These are phyloP conservation scores for Pugionium dolabratum DNA, from an alignment of 345 rosid genomes.

Conservation along the genomic window DNA sequence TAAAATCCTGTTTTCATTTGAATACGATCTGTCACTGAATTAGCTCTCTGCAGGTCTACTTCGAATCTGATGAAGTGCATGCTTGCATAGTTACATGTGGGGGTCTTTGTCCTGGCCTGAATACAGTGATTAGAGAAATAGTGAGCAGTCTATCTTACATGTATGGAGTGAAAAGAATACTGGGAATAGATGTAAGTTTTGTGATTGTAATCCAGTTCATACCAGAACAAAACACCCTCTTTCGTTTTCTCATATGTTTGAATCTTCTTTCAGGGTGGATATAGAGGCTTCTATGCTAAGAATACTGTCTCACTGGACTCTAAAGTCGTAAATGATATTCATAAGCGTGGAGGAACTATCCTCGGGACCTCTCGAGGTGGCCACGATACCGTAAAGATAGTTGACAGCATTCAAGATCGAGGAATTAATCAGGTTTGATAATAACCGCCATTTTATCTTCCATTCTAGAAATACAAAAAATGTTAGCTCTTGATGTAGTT, in stretches of 20 bases:
- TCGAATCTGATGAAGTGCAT: slow-evolving; percentile 76
- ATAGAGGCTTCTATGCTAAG: slow-evolving; percentile 75
- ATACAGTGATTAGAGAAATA: slow-evolving; percentile 78
- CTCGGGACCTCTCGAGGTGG: slow-evolving; percentile 85
- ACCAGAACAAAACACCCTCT: too few species aligned
- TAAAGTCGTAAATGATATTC: slow-evolving; percentile 71
- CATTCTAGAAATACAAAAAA: neutral
- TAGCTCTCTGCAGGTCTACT: slow-evolving; percentile 53
- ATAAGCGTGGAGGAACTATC: slow-evolving; percentile 81
- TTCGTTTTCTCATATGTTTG: slow-evolving; percentile 16
- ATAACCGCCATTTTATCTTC: neutral
- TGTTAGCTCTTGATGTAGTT: slow-evolving; percentile 11
- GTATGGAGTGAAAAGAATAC: slow-evolving; percentile 76
- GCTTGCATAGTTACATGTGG: slow-evolving; percentile 89
- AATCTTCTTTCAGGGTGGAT: slow-evolving; percentile 62
- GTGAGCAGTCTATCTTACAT: slow-evolving; percentile 65
- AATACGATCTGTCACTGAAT: slow-evolving; percentile 19
- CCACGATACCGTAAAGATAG: slow-evolving; percentile 71
- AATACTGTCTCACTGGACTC: slow-evolving; percentile 62
- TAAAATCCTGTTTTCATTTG: neutral
- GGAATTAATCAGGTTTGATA: slow-evolving; percentile 70
- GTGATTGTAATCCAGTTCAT: neutral
- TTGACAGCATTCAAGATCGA: slow-evolving; percentile 80
- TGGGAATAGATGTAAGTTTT: slow-evolving; percentile 76
- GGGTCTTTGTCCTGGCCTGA: slow-evolving; percentile 86